Conservation (phyloP, 805 yeast genomes). For the Candida chauliodis region DNA sequence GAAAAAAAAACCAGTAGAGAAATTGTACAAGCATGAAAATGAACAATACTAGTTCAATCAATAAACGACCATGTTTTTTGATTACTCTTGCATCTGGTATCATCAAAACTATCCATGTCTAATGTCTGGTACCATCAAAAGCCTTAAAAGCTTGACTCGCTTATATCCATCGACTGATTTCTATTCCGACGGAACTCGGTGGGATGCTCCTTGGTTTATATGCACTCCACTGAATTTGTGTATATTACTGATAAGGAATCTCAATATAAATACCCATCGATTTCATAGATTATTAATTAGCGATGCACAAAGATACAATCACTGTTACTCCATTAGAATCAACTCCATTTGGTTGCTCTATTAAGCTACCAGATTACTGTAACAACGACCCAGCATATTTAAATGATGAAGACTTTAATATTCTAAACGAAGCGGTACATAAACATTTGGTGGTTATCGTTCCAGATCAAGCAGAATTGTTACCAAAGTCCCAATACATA, state of each 20-base stretch:
- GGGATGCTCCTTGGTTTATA: neutral
- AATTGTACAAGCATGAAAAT: neutral
- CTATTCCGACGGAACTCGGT: neutral
- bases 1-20: neutral
- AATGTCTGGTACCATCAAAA: no score
- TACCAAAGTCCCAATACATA: constrained; percentile 72
- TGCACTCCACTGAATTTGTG: constrained; percentile 1
- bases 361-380: constrained; percentile 62
- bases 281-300: neutral
- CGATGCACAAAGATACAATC: constrained; percentile 20
- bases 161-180: neutral
- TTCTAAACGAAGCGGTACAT: constrained; percentile 61
- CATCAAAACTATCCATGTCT: no score
- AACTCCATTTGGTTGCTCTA: constrained; percentile 65
- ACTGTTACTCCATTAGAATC: constrained; percentile 44
- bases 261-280: neutral
- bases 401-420: constrained; percentile 60
- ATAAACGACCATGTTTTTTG: no score
- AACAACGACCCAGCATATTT: constrained; percentile 67
- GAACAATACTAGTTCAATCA: no score
- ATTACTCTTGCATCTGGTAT: no score
- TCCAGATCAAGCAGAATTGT: constrained; percentile 63
- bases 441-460: constrained; percentile 69
- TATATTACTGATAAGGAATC: neutral
- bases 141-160: no score